Conservation (phyloP, 2,329 filamentous ascomycete genomes). For the Fusarium sp. region DNA sequence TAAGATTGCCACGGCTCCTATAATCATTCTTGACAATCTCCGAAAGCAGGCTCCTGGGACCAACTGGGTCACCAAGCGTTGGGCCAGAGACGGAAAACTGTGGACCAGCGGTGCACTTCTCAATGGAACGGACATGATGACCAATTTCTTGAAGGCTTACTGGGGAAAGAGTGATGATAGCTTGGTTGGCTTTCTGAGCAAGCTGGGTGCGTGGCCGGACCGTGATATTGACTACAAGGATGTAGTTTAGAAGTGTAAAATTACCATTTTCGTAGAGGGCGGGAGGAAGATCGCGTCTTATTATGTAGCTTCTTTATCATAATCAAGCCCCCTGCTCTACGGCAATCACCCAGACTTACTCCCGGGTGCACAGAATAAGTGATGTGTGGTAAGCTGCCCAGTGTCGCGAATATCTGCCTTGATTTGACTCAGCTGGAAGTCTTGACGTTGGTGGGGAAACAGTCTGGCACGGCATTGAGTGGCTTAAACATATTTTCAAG, state of each 20-base stretch:
- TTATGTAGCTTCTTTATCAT: too few relatives aligned
- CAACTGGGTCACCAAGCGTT: constrained; percentile 57
- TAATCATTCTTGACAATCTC: constrained; percentile 47
- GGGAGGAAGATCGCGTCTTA: too few relatives aligned
- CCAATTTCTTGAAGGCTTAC: constrained; percentile 47
- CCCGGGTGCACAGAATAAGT: too few relatives aligned
- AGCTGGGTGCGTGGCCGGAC: constrained; percentile 46
- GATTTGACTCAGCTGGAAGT: not conserved
- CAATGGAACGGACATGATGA: constrained; percentile 55
- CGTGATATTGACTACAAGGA: constrained; percentile 55
- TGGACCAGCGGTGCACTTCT: constrained; percentile 55
- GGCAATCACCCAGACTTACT: too few relatives aligned
- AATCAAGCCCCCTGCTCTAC: too few relatives aligned
- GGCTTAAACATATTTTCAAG: not conserved
- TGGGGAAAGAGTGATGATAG: constrained; percentile 47
- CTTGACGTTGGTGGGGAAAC: not conserved
- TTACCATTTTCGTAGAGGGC: too few relatives aligned
- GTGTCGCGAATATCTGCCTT: not conserved
- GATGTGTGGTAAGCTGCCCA: too few relatives aligned
- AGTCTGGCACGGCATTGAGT: not conserved
- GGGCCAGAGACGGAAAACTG: constrained; percentile 54
- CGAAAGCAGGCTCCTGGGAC: constrained; percentile 47
- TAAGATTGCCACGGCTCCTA: constrained; percentile 57
- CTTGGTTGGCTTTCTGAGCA: constrained; percentile 39
- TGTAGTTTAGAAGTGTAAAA: not conserved